These are phyloP conservation scores for Smithsoniella earleae DNA, from an alignment of 163 green algal genomes.

Conservation along the genomic window DNA sequence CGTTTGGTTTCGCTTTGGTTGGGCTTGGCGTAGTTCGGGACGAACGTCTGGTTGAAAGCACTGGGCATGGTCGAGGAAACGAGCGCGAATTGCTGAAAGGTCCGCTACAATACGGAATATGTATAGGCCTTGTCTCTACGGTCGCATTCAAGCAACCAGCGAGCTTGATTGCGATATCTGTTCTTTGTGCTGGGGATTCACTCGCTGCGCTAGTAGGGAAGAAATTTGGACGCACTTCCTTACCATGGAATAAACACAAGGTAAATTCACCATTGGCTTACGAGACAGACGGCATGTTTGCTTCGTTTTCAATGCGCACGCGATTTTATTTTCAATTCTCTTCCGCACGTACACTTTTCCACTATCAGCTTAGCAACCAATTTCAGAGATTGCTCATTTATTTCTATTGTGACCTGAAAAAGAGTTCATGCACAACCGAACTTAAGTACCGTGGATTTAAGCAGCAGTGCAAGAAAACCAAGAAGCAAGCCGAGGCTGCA, in stretches of 20 bases:
- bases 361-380: no score
- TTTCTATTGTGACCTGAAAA: no score
- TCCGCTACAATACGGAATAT: neutral
- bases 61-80: neutral
- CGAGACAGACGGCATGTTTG: no score
- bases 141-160: neutral
- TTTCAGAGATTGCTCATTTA: no score
- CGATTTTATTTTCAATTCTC: no score
- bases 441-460: no score
- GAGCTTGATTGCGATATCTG: neutral
- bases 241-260: constrained; percentile 10
- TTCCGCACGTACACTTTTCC: no score
- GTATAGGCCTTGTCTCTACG: neutral
- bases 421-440: no score
- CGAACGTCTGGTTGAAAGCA: neutral
- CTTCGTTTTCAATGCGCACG: no score
- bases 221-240: neutral
- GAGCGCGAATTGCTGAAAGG: neutral
- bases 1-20: neutral
- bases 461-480: no score
- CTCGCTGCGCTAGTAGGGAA: neutral
- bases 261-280: no score
- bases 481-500: no score
- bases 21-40: neutral
- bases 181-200: neutral